Base-by-base conservation (phyloP, 2,329 filamentous ascomycete species). In the Alternaria burnsii region DNA sequence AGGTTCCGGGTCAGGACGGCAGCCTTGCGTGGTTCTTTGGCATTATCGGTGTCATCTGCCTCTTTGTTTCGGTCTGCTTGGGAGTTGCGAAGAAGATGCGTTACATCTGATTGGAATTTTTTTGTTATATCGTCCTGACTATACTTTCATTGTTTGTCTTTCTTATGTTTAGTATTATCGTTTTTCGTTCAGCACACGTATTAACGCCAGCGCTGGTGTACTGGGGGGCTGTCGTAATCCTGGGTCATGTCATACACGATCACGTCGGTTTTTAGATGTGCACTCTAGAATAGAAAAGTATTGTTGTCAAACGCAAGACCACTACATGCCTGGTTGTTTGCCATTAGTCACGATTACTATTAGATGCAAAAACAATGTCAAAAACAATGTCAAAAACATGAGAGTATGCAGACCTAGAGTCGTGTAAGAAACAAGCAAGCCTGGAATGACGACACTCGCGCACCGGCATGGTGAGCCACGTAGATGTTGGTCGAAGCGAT, bases 1-100 rank as follows among this genome's bases (percentile, higher is more conserved):
- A 77, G 4, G 89, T 95, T 16, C 92, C 92, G 0, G 93, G 89
- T 56, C 76, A 81, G 22, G 78, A 78, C 20, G 72, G 77, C 0
- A 82, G 76, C 53, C 70, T 86, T 34, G 80, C 69, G 5, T 87
- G 87, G 77, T 90, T 88, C 80, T 88, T 88, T 70, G 82, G 82
- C n/a, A 88, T 88, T 57, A 68, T 88, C 0, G 84, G 84, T 1
- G 82, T 82, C 38, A 83, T 94, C 30, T 78, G 82, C 30, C 55
- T 71, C 20, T 81, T 84, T 60, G 75, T 81, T 14, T 66, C 76
- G 3, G 62, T 71, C 22, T 82, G 79, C 67, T 59, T 83, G 38
- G 55, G 66, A 24, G 66, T 78, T 32, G 82, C 82, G 24, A 82
- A 78, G 79, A 80, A 68, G 71, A 63, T 83, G 75, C 77, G 71